Evolutionary conservation across 208 protist species (phyloP).

Genomic region (Acanthamoeba healyi): DNA sequence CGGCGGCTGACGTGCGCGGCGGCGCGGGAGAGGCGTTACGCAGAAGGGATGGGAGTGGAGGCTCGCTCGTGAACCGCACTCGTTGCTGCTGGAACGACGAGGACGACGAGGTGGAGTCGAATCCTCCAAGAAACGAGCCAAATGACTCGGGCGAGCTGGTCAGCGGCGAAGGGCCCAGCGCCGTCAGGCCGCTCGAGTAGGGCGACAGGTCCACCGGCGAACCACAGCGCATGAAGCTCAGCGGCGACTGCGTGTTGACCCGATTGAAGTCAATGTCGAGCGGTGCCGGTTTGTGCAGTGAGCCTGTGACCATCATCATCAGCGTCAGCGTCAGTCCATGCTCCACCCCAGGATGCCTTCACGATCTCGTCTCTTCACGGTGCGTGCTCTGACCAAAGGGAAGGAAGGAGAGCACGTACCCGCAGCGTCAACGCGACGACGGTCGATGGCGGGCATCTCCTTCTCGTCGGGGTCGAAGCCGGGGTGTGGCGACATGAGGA

Average conservation of each 20-base stretch:
- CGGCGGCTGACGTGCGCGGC: neutral
- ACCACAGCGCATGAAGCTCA: constrained; percentile 37
- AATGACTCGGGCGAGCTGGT: neutral
- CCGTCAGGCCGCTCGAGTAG: constrained; percentile 10
- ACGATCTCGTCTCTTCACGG: no score
- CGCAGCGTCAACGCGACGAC: constrained; percentile 22
- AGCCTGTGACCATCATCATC: neutral
- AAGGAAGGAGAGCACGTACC: neutral
- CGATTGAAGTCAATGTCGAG: constrained; percentile 71
- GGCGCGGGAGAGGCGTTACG: constrained; percentile 30
- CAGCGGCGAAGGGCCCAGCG: neutral
- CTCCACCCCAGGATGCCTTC: no score
- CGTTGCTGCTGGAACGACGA: neutral
- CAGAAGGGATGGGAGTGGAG: neutral
- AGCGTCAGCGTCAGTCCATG: no score
- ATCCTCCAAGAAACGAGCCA: neutral
- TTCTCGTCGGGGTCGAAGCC: neutral
- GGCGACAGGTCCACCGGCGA: constrained; percentile 48
- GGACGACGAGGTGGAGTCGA: neutral
- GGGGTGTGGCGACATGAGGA: neutral
- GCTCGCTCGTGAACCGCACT: constrained; percentile 1
- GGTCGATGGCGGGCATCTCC: constrained; percentile 67
- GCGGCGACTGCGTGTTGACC: constrained; percentile 64
- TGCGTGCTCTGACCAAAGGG: neutral
- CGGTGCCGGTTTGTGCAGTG: constrained; percentile 63